Base-by-base conservation (phyloP, 208 protist genomes). In the Leishmania amazonensis region DNA sequence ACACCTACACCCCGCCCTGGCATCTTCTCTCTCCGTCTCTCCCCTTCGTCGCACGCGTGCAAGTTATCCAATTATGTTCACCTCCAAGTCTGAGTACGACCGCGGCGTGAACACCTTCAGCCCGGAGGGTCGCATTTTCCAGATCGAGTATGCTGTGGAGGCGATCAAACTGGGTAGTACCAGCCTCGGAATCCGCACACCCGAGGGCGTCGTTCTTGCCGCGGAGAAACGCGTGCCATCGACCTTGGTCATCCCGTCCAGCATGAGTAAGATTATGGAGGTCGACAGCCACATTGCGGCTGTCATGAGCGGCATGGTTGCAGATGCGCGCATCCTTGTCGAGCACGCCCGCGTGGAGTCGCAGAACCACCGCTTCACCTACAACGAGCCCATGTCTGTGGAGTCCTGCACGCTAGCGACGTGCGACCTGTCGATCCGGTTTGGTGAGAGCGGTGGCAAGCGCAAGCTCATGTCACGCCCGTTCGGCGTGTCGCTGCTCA, bases 31-130 rank as follows among this genome's bases (percentile, higher is more conserved):
- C 54, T 19, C 40, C 76, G 40, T 19, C 38, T 54, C 2, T 49
- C 21, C 76, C 13, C 75, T 47, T 31, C 70, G 11, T 15, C 65
- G 9, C 62, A 47, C 70, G 9, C 58, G 42, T 73, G 38, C 58
- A 72, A 35, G 47, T 8, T 24, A 57, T 74, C 6, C 82, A 42
- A 80, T 53, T 72, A 98, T 98, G 95, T 98, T 98, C 85, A 87
- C 93, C 62, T 96, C 96, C 49, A 99, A 99, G 89, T 98, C 89
- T 70, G 99, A 99, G 89, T 99, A 99, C 79, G 99, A 99, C 86
- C 91, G 98, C 49, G 99, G 99, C 79, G 98, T 99, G 8, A 99
- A 99, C 90, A 99, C 99, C 60, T 99, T 99, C 90, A 99, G 98
- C 49, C 99, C 99, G 24, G 99, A 99, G 86, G 99, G 99, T 42